Conservation (phyloP, 2,329 filamentous ascomycete species). For the Beauveria sp. region DNA sequence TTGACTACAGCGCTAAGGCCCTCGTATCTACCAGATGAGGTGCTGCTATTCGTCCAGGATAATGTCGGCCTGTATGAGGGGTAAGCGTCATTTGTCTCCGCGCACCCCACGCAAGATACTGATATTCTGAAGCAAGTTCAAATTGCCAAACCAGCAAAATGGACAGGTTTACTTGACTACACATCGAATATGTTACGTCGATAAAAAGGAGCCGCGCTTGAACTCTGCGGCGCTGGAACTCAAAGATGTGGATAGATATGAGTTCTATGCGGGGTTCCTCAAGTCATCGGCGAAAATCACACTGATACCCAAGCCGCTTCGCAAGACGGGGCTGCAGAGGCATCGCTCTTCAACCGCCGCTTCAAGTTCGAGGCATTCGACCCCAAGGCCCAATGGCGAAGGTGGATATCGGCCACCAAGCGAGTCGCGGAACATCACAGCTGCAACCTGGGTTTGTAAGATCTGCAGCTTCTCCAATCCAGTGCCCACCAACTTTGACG, state of each 20-base stretch:
- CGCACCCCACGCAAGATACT: neutral
- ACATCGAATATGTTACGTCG: conserved; percentile 91
- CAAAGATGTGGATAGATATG: conserved; percentile 82
- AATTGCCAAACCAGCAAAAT: conserved; percentile 88
- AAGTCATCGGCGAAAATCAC: conserved; percentile 95
- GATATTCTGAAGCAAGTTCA: conserved; percentile 60
- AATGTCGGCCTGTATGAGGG: conserved; percentile 96
- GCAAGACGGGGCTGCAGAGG: conserved; percentile 52
- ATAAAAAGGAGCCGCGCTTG: conserved; percentile 75
- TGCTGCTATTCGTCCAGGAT: conserved; percentile 92
- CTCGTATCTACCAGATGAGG: conserved; percentile 85
- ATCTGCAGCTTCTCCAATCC: conserved; percentile 95
- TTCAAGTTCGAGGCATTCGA: conserved; percentile 38
- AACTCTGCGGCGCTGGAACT: conserved; percentile 80
- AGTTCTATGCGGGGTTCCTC: conserved; percentile 88
- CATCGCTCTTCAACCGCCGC: conserved; percentile 37
- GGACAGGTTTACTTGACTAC: conserved; percentile 95
- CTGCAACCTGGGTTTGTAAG: conserved; percentile 87
- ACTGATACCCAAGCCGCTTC: conserved; percentile 71
- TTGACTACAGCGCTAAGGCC: conserved; percentile 94
- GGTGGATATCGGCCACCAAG: conserved; percentile 31
- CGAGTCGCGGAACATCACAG: conserved; percentile 27
- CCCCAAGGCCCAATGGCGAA: conserved; percentile 21
- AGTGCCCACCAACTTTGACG: conserved; percentile 88
- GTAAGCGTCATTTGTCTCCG: conserved; percentile 43